Evolutionary conservation across 768 basidiomycete species (phyloP), one percentile per base, ranked within the genome.

Genomic region (Mycena maculata): DNA sequence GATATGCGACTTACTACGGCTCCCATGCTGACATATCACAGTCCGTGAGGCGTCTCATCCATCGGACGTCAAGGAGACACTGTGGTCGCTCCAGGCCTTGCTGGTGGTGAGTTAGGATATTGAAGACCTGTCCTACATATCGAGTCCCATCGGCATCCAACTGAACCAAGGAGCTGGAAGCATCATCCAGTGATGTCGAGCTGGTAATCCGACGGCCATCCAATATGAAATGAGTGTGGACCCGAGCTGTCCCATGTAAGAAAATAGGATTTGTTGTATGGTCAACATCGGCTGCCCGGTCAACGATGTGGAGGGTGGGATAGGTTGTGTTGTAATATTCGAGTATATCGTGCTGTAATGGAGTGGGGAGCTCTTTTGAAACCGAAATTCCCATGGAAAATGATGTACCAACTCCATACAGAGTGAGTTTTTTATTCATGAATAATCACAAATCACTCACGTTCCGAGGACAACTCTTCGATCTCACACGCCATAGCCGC

Each of bases 21-120:
- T 59, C 58, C 64, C 64, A 66, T 6, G 58, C 22, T 3, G 56
- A 52, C 57, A 58, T 66, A 30, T 66, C 38, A 23, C 31, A 38
- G 30, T 60, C 48, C 3, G 20, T 23, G 15, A 27, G 16, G n/a
- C 49, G 64, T 11, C 49, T 15, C 47, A 66, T 45, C 65, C 64
- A 66, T 5, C 58, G 36, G 1, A 66, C 30, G 22, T 60, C 41
- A 7, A 66, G 64, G n/a, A 60, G 49, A 11, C 7, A 18, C 15
- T 55, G 50, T 2, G 50, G 33, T 13, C 13, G 20, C 2, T 59
- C 39, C 16, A 66, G 16, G 11, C 49, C 57, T 2, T 57, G 45
- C 20, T 66, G 64, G 6, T 49, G 57, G 30, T 66, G 64, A 3
- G 64, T 66, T 3, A 66, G 23, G 12, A 66, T 66, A 16, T 60